Base-by-base conservation (phyloP, 1,284 basidiomycete genomes). In the Mycena citricolor region DNA sequence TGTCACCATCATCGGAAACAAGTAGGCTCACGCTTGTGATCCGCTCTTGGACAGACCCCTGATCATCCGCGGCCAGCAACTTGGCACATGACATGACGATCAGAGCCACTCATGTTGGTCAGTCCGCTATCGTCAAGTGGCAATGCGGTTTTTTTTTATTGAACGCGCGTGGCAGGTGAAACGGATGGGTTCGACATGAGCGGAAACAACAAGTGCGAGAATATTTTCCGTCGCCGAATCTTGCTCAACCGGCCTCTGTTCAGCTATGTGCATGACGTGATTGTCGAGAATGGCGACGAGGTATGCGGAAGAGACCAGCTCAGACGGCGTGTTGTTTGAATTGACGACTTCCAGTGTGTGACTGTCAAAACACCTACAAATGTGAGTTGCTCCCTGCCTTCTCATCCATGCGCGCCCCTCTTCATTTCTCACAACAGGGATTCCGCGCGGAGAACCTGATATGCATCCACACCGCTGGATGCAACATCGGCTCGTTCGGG, bases 331-430 rank as follows among this genome's bases (percentile, higher is more conserved):
- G 8, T 28, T 21, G 21, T 31, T 12, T 31, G n/a, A n/a, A n/a
- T 20, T n/a, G n/a, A n/a, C n/a, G n/a, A n/a, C n/a, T n/a, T n/a
- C n/a, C n/a, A 54, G 34, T 54, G 53, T 25, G 56, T 58, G 13
- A 58, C 55, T 3, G 56, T 58, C 29, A 58, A 58, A 32, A 55
- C 55, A 2, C 56, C 56, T 5, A 58, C 56, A 4, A 57, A 58
- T 25, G 56, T 42, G 33, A 6, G 30, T 17, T 10, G 14, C 29
- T 6, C 11, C 3, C 12, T 30, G 32, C 16, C 23, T 5, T n/a
- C 21, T 22, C 26, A n/a, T n/a, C n/a, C n/a, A n/a, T n/a, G n/a
- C n/a, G n/a, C n/a, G n/a, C n/a, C n/a, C n/a, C n/a, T n/a, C n/a
- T n/a, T n/a, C 17, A n/a, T 25, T 13, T 11, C 11, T 19, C 3